A percentile compares a stretch with the other conserved stretches of the same genome.
Conservation (phyloP, 306 rosid species). For the Phaseolus lunatus region DNA sequence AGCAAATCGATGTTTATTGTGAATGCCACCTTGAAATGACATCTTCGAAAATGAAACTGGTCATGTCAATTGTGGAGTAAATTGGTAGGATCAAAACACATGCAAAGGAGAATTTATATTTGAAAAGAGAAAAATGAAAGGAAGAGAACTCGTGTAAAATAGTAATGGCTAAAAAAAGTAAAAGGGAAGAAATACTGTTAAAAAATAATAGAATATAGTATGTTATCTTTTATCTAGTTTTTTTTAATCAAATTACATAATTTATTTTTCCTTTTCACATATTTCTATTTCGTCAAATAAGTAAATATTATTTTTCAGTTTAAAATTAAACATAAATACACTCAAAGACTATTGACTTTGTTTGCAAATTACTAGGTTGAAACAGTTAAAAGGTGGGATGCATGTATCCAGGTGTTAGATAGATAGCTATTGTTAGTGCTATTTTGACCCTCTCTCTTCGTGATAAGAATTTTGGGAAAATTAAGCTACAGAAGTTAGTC, state of each 20-base stretch:
- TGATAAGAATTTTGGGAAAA: background rate
- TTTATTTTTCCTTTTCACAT: too few species aligned
- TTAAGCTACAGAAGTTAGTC: background rate
- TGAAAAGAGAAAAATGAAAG: too few species aligned
- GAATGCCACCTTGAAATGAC: background rate
- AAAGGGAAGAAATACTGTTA: too few species aligned
- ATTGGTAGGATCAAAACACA: background rate
- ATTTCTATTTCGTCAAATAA: too few species aligned
- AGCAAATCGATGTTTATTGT: background rate
- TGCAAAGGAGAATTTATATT: too few species aligned
- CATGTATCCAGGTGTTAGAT: conserved; percentile 5
- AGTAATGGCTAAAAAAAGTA: too few species aligned
- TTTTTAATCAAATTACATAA: too few species aligned
- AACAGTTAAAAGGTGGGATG: too few species aligned
- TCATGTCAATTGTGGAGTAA: conserved; percentile 17
- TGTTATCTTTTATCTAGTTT: too few species aligned
- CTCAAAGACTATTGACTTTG: conserved; percentile 37
- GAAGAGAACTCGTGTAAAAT: too few species aligned
- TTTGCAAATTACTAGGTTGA: background rate
- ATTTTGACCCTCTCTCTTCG: background rate
- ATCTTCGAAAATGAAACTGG: background rate
- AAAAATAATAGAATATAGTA: too few species aligned
- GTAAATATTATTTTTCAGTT: too few species aligned
- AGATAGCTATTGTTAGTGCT: conserved; percentile 7
- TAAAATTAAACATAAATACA: background rate